Evolutionary conservation across 805 yeast species (phyloP).

Genomic region (Myxozyma vanderwaltii): DNA sequence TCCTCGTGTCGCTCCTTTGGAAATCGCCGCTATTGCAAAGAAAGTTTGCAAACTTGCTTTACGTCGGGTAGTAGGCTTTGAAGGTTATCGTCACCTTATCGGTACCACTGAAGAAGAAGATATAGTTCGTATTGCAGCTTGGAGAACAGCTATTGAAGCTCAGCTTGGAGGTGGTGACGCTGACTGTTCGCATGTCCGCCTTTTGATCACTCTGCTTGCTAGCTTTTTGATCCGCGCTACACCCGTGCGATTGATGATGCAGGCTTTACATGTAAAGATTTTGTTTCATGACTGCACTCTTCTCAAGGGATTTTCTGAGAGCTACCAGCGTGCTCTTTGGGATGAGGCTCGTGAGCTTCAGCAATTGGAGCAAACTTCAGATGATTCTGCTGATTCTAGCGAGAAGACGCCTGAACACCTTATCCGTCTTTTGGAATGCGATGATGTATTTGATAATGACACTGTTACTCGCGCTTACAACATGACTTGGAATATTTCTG

Average conservation of each 20-base stretch:
- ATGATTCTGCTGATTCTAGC: slow-evolving; percentile 2
- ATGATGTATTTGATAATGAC: slow-evolving; percentile 38
- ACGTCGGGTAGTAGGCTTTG: slow-evolving; percentile 36
- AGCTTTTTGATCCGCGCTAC: slow-evolving; percentile 37
- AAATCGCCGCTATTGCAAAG: slow-evolving; percentile 18
- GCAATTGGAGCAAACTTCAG: slow-evolving; percentile 19
- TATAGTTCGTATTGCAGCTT: slow-evolving; percentile 22
- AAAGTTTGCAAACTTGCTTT: slow-evolving; percentile 32
- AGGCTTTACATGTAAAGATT: slow-evolving; percentile 41
- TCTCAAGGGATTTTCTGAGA: slow-evolving; percentile 27
- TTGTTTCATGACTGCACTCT: slow-evolving; percentile 32
- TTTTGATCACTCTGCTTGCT: slow-evolving; percentile 39
- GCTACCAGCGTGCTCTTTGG: slow-evolving; percentile 36
- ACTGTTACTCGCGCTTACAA: slow-evolving; percentile 34
- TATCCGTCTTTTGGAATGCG: slow-evolving; percentile 24
- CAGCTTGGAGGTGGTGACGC: slow-evolving; percentile 46
- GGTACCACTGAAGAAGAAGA: slow-evolving; percentile 30
- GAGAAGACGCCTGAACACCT: slow-evolving; percentile 34
- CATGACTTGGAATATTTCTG: slow-evolving; percentile 30
- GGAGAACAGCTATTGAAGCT: slow-evolving; percentile 41
- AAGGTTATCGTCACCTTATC: slow-evolving; percentile 33
- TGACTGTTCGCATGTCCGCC: slow-evolving; percentile 34
- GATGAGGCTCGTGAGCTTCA: slow-evolving; percentile 35
- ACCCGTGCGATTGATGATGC: slow-evolving; percentile 37
- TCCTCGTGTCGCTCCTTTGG: slow-evolving; percentile 20